Percentiles rank a stretch among this genome's conserved stretches.
phyloP scores from a whole-genome alignment of 2,329 filamentous ascomycete genomes.

The Verticillium isaacii region DNA sequence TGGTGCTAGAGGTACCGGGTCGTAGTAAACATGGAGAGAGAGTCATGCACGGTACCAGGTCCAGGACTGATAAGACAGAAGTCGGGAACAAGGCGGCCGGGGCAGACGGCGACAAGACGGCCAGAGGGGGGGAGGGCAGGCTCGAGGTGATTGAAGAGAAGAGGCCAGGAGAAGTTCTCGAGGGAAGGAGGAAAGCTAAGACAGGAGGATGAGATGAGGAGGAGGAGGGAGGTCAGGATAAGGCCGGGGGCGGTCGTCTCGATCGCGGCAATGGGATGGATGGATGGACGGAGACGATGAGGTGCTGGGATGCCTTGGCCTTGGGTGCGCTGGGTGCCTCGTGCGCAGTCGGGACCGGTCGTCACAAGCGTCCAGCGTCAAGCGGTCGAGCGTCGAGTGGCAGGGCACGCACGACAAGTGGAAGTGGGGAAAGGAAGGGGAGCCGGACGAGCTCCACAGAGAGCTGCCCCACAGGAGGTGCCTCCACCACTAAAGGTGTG shows the following conservation, averaged over 20 bases:
- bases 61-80: background rate
- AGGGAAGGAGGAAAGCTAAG: background rate
- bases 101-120: background rate
- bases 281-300: background rate
- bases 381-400: background rate
- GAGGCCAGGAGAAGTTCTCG: background rate
- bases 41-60: background rate
- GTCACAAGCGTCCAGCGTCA: background rate
- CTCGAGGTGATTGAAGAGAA: background rate
- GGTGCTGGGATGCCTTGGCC: background rate
- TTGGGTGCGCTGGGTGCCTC: background rate
- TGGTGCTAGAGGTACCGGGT: background rate
- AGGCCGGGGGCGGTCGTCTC: background rate
- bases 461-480: background rate
- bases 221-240: background rate
- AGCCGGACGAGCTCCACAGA: background rate
- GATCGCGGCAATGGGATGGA: background rate
- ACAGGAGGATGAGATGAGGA: background rate
- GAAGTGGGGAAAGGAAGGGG: background rate
- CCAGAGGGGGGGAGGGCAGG: background rate
- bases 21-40: background rate
- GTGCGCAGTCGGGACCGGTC: background rate
- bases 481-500: background rate
- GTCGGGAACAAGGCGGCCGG: background rate
- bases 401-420: background rate